Base-by-base conservation (phyloP, 2,329 filamentous ascomycete species). In the Tolypocladium paradoxum region DNA sequence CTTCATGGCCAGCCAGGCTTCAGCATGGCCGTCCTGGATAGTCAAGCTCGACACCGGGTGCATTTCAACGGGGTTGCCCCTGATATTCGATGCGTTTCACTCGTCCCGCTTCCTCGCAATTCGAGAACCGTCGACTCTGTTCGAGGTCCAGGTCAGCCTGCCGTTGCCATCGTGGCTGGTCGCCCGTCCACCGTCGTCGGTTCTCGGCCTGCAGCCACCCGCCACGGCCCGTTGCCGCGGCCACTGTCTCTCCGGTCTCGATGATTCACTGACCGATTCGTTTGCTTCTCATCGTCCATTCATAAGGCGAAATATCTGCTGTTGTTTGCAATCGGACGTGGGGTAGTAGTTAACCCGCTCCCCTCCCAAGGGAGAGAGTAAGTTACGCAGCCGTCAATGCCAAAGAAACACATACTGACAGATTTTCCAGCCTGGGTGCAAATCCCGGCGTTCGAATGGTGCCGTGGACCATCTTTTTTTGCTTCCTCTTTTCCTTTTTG, bases 301-400 rank as follows among this genome's bases (percentile, higher is more conserved):
- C 36, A 47, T 51, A 49, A 35, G 22, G 22, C 12, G n/a, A 16
- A 50, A 48, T 53, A 40, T 47, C 31, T 20, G 22, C 27, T 49
- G 18, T 22, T 29, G 14, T 20, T 36, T 22, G 22, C 37, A 53
- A 54, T 61, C 59, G 59, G 54, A 54, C 58, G 58, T 61, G 55
- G 58, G 59, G 59, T 61, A 61, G 57, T 55, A 58, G 57, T 58
- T 56, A 61, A 61, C 59, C 59, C 52, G 58, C 59, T 61, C 56
- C 58, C 54, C 59, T 59, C 59, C 58, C 57, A 60, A 60, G 52
- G 58, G 56, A 61, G 59, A 61, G 56, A 60, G 58, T 60, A 53
- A 58, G 58, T 60, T 38, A 54, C 54, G 51, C 56, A 59, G 53
- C 45, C 11, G 49, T 50, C 37, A 43, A 50, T 35, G 51, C 47